Evolutionary conservation across 2,329 filamentous ascomycete genomes (phyloP), one percentile per base, ranked within the genome.

Genomic region (Ophiostoma quercus): DNA sequence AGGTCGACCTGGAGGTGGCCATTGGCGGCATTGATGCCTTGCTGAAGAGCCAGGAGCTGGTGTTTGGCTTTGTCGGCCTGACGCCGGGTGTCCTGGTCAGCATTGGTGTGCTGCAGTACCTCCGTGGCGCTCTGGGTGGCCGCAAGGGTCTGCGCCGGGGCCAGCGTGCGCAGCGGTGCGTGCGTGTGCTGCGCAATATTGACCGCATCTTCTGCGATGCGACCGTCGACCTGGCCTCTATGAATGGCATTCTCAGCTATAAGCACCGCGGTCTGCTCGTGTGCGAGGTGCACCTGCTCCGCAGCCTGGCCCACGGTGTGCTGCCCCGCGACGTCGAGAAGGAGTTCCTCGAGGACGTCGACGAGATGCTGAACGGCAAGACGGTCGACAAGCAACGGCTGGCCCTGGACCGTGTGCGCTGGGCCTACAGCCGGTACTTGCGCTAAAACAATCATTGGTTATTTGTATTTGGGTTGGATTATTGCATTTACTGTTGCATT

Each of bases 61-160:
- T 99, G 32, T 99, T 99, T 80, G 95, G 92, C n/a, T 97, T 99
- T 76, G 90, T 99, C 51, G 94, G 94, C 6, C 83, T 99, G 34
- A 98, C 95, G 0, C 95, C 95, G 0, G 94, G 95, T 14, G 85
- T 98, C n/a, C 82, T 99, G 39, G 92, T 98, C 51, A 91, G 90
- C 1, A 87, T 94, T 72, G 89, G 88, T n/a, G 80, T 88, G 12
- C 80, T 90, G 66, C 87, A 88, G 73, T 98, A 94, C 82, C 77
- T 97, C 1, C 84, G 85, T 51, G 84, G 87, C 22, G 77, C 88
- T 0, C 86, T 97, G 71, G 90, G 90, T 62, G 90, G 85, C 72
- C 87, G 92, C 66, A 88, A 83, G 74, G 91, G 93, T 16, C 80
- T 89, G 66, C 86, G 84, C 68, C 84, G 86, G 69, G 87, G 86